Evolutionary conservation across 345 rosid species (phyloP).

Genomic region (Salix suchowensis): DNA sequence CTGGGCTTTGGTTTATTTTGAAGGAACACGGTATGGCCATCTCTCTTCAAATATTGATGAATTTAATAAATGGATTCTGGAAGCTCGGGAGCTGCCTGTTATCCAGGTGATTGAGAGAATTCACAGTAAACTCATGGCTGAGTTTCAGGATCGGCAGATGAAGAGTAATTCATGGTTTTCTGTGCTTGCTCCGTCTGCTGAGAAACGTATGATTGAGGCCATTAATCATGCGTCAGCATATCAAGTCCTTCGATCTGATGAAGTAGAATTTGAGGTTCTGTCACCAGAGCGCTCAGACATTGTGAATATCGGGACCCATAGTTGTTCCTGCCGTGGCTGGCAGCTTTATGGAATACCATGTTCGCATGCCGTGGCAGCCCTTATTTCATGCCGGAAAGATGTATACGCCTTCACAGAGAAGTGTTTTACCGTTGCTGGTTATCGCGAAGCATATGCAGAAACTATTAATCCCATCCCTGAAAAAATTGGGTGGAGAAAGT

Average conservation of each 20-base stretch:
- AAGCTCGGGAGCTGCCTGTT: conserved; percentile 47
- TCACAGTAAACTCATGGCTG: conserved; percentile 35
- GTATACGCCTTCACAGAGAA: conserved; percentile 39
- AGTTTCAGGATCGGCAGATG: conserved; percentile 38
- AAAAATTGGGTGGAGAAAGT: conserved; percentile 37
- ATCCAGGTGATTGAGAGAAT: conserved; percentile 49
- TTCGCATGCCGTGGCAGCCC: conserved; percentile 56
- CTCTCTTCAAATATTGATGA: conserved; percentile 47
- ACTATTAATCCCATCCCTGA: conserved; percentile 34
- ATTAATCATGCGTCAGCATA: conserved; percentile 30
- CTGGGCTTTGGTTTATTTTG: conserved; percentile 48
- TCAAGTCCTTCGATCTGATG: conserved; percentile 53
- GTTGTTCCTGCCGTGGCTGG: conserved; percentile 58
- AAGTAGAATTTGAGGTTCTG: conserved; percentile 57
- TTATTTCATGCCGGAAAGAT: conserved; percentile 40
- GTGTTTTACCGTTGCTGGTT: conserved; percentile 48
- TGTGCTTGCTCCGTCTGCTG: conserved; percentile 45
- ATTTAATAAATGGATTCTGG: conserved; percentile 45
- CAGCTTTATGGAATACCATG: conserved; percentile 57
- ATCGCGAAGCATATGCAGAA: conserved; percentile 40
- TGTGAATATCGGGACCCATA: conserved; percentile 41
- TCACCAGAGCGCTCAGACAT: conserved; percentile 45
- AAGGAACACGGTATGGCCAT: conserved; percentile 44
- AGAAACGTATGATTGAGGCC: conserved; percentile 39
- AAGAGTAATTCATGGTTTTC: conserved; percentile 42